Conservation (phyloP, 1,284 basidiomycete genomes). For the Sporisorium sorghi region DNA sequence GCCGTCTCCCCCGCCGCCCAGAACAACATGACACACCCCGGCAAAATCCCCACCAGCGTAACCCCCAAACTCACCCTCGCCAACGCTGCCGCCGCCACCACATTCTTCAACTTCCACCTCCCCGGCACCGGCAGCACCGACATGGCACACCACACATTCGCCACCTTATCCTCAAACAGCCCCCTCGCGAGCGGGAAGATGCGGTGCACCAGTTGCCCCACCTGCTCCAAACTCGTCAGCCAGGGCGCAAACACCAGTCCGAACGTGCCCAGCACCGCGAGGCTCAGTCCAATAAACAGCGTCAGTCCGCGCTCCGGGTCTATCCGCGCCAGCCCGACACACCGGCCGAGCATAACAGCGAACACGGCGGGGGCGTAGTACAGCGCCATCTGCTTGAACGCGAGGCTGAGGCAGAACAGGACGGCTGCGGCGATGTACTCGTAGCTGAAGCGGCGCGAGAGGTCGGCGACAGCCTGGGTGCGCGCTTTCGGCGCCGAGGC, state of each 20-base stretch:
- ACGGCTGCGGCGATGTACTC: constrained; percentile 79
- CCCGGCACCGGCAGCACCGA: constrained; percentile 60
- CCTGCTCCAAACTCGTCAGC: constrained; percentile 75
- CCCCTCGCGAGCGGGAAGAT: constrained; percentile 92
- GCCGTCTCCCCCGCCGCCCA: constrained; percentile 59
- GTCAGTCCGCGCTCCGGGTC: constrained; percentile 75
- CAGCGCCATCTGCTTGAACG: constrained; percentile 95
- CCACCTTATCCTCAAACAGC: constrained; percentile 94
- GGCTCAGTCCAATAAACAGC: constrained; percentile 78
- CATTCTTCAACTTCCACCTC: constrained; percentile 55
- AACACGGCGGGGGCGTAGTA: constrained; percentile 85
- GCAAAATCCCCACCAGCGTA: constrained; percentile 69
- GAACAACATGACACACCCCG: constrained; percentile 60
- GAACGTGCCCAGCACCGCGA: constrained; percentile 73
- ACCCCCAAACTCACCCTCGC: constrained; percentile 69
- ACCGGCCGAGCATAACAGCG: constrained; percentile 67
- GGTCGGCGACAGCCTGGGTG: constrained; percentile 44
- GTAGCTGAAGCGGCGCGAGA: constrained; percentile 64
- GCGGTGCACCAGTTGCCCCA: constrained; percentile 77
- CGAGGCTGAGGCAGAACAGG: constrained; percentile 83
- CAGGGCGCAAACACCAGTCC: constrained; percentile 80
- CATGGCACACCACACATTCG: constrained; percentile 83
- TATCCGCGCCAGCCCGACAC: constrained; percentile 83
- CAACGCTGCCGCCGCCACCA: constrained; percentile 50
- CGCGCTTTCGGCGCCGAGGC: too few species aligned